These are phyloP conservation scores for Nitzschia sp. DNA, from an alignment of 108 stramenopile genomes.

Conservation along the genomic window DNA sequence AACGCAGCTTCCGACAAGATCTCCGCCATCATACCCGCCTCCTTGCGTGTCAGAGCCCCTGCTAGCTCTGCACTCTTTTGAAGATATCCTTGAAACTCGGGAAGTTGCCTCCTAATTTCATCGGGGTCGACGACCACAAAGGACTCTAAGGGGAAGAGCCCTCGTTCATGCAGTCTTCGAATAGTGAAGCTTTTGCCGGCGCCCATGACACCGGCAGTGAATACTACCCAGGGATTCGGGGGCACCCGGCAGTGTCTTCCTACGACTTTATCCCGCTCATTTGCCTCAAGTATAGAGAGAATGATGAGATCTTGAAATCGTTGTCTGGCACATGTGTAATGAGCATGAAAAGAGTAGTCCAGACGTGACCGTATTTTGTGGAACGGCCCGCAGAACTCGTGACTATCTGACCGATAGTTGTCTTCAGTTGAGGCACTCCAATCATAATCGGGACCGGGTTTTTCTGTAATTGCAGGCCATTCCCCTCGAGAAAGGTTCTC, in stretches of 20 bases:
- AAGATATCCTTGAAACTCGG: slow-evolving; percentile 62
- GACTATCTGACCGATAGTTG: slow-evolving; percentile 16
- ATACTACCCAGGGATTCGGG: slow-evolving; percentile 52
- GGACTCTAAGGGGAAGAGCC: slow-evolving; percentile 61
- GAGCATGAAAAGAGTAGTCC: slow-evolving; percentile 52
- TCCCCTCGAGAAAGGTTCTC: background rate
- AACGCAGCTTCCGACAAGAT: slow-evolving; percentile 65
- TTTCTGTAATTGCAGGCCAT: background rate
- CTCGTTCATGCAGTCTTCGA: slow-evolving; percentile 38
- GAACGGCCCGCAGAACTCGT: slow-evolving; percentile 37
- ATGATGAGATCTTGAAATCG: slow-evolving; percentile 55
- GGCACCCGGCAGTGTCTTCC: slow-evolving; percentile 11
- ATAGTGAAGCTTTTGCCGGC: slow-evolving; percentile 81
- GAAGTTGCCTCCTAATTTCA: slow-evolving; percentile 59
- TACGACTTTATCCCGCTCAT: background rate
- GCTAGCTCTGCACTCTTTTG: slow-evolving; percentile 41
- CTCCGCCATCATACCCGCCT: slow-evolving; percentile 74
- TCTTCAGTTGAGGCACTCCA: slow-evolving; percentile 34
- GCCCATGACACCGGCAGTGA: slow-evolving; percentile 89
- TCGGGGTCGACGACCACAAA: slow-evolving; percentile 80
- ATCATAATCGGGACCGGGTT: slow-evolving; percentile 3
- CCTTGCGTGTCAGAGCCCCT: slow-evolving; percentile 66
- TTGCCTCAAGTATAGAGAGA: slow-evolving; percentile 13
- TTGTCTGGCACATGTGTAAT: slow-evolving; percentile 43
- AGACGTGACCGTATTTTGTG: slow-evolving; percentile 25